These are phyloP conservation scores for Penicillium goetzii DNA, from an alignment of 495 filamentous ascomycete species.

Conservation along the genomic window DNA sequence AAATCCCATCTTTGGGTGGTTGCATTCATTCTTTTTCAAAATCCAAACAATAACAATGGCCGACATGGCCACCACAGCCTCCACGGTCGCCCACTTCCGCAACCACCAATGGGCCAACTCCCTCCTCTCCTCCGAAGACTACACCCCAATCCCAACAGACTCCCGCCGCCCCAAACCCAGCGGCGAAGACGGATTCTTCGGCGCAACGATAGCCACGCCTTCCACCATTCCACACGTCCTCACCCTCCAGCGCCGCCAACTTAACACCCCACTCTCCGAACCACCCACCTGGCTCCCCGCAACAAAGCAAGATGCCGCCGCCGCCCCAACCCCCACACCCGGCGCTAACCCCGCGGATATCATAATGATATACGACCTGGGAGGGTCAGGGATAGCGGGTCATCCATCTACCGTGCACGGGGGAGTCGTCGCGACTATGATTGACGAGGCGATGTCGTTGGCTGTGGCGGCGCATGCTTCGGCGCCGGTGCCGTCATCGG, in stretches of 20 bases:
- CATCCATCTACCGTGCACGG: conserved; percentile 48
- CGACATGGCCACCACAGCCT: conserved; percentile 7
- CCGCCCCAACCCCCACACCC: conserved; percentile 24
- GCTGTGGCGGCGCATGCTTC: conserved; percentile 39
- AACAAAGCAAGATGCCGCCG: conserved; percentile 36
- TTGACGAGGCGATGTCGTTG: conserved; percentile 64
- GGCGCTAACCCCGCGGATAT: conserved; percentile 40
- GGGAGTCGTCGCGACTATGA: conserved; percentile 66
- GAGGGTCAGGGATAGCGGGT: conserved; percentile 41
- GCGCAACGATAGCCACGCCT: conserved; percentile 37
- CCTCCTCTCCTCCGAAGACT: conserved; percentile 37
- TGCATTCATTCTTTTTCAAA: neutral
- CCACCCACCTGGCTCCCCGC: conserved; percentile 40
- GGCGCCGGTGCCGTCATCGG: conserved; percentile 13
- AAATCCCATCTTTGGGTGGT: neutral
- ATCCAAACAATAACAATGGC: conserved; percentile 21
- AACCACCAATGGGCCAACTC: conserved; percentile 31
- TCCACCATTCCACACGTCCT: conserved; percentile 45
- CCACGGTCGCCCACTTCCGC: conserved; percentile 33
- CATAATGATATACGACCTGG: conserved; percentile 42
- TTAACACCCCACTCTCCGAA: conserved; percentile 27
- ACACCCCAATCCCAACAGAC: conserved; percentile 41
- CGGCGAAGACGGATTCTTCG: conserved; percentile 49
- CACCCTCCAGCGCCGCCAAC: conserved; percentile 39
- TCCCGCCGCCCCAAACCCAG: conserved; percentile 43